These are phyloP conservation scores for Chaetomium olivaceum DNA, from an alignment of 2,329 filamentous ascomycete genomes.

Conservation along the genomic window DNA sequence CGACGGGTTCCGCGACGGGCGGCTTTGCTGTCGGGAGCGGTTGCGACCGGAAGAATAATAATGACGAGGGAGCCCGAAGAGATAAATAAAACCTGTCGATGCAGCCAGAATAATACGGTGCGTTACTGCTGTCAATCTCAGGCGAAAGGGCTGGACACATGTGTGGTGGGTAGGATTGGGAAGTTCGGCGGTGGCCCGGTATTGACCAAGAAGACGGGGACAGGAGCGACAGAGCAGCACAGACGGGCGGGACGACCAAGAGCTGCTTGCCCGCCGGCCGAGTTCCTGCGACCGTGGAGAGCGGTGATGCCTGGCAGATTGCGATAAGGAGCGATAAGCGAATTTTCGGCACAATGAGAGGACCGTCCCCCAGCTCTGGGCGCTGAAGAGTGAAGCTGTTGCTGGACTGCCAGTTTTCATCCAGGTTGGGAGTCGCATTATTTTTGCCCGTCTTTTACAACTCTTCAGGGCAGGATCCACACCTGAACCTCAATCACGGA, in stretches of 20 bases:
- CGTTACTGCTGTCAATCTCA: neutral
- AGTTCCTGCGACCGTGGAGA: slow-evolving; percentile 19
- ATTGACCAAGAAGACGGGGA: slow-evolving; percentile 27
- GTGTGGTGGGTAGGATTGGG: slow-evolving; percentile 24
- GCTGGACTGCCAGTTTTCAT: neutral
- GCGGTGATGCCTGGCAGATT: slow-evolving; percentile 30
- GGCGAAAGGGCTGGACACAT: neutral
- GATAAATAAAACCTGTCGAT: slow-evolving; percentile 11
- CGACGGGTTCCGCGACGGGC: slow-evolving; percentile 23
- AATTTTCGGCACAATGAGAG: slow-evolving; percentile 29
- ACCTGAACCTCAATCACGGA: neutral
- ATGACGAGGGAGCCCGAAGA: neutral
- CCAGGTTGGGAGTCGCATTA: neutral
- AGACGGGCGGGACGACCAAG: neutral
- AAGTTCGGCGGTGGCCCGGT: slow-evolving; percentile 18
- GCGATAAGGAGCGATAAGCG: slow-evolving; percentile 33
- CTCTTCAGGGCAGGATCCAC: neutral
- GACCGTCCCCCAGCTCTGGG: neutral
- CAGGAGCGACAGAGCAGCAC: neutral
- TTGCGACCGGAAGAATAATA: slow-evolving; percentile 15
- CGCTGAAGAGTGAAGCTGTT: neutral
- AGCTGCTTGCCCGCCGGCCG: slow-evolving; percentile 31
- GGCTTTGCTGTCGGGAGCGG: slow-evolving; percentile 19
- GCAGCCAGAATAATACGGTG: neutral
- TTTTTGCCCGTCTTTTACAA: neutral